phyloP scores from a whole-genome alignment of 129 eudicot genomes.

The Rutidosis leptorrhynchoides region DNA sequence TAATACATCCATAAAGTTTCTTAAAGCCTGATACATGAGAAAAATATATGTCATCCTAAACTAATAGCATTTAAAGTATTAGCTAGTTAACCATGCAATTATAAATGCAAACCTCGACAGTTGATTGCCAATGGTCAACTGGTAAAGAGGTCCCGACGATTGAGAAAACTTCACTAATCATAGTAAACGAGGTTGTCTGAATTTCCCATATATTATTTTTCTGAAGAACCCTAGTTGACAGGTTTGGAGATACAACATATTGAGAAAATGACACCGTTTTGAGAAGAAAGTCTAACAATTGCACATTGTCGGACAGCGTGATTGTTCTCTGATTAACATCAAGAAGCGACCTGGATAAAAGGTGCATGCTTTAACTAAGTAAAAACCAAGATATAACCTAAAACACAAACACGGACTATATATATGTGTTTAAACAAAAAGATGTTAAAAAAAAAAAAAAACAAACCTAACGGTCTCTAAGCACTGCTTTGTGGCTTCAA shows the following conservation, averaged over 20 bases:
- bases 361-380: background rate
- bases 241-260: conserved; percentile 31
- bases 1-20: conserved; percentile 64
- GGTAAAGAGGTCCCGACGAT: conserved; percentile 62
- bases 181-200: conserved; percentile 54
- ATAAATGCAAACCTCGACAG: conserved; percentile 51
- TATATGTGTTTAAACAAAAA: background rate
- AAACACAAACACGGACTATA: background rate
- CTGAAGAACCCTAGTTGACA: conserved; percentile 31
- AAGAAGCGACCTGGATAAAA: conserved; percentile 53
- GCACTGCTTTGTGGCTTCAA: conserved; percentile 55
- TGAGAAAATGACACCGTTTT: conserved; percentile 46
- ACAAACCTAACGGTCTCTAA: conserved; percentile 67
- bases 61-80: background rate
- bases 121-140: conserved; percentile 60
- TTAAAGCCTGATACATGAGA: conserved; percentile 47
- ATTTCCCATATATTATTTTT: conserved; percentile 53
- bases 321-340: conserved; percentile 48
- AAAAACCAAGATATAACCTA: background rate
- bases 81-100: background rate
- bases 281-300: conserved; percentile 64
- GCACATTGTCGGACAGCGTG: conserved; percentile 44
- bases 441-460: background rate
- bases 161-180: conserved; percentile 74
- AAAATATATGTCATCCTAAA: background rate